phyloP scores from a whole-genome alignment of 108 stramenopile genomes.

The Craspedostauros australis region DNA sequence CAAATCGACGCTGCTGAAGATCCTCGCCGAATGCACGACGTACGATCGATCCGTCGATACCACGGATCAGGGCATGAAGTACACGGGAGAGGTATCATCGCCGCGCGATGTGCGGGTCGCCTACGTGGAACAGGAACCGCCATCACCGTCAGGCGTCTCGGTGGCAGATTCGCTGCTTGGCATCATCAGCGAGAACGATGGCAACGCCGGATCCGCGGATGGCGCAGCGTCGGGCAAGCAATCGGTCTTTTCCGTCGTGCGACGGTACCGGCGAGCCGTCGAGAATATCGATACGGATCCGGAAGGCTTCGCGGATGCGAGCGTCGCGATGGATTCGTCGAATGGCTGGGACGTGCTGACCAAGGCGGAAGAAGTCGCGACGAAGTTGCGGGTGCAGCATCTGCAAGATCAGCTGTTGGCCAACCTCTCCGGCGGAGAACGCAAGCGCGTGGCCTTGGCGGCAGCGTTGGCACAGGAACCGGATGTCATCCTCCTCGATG shows the following conservation, averaged over 20 bases:
- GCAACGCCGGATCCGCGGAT: not conserved
- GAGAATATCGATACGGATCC: conserved; percentile 44
- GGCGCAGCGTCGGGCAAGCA: conserved; percentile 9
- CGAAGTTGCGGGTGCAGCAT: conserved; percentile 53
- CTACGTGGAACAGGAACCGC: conserved; percentile 80
- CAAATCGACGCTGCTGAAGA: conserved; percentile 63
- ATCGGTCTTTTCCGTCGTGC: conserved; percentile 56
- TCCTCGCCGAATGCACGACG: conserved; percentile 50
- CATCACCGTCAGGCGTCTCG: conserved; percentile 43
- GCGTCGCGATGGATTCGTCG: conserved; percentile 59
- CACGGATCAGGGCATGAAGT: conserved; percentile 27
- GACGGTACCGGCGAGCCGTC: conserved; percentile 49
- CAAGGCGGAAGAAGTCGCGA: conserved; percentile 76
- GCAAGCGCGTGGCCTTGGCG: conserved; percentile 79
- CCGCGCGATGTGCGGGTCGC: conserved; percentile 47
- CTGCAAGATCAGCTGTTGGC: conserved; percentile 56
- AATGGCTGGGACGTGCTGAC: conserved; percentile 73
- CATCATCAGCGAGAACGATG: conserved; percentile 11
- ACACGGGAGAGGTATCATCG: conserved; percentile 44
- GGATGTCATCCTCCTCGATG: conserved; percentile 74
- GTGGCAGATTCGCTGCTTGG: conserved; percentile 75
- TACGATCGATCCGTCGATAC: conserved; percentile 5
- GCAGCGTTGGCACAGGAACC: conserved; percentile 76
- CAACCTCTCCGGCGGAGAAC: conserved; percentile 69
- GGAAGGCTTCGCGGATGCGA: conserved; percentile 49